A percentile compares a stretch with the other conserved stretches of the same genome.
Conservation (phyloP, 257 asterid species). For the Osmanthus fragrans region DNA sequence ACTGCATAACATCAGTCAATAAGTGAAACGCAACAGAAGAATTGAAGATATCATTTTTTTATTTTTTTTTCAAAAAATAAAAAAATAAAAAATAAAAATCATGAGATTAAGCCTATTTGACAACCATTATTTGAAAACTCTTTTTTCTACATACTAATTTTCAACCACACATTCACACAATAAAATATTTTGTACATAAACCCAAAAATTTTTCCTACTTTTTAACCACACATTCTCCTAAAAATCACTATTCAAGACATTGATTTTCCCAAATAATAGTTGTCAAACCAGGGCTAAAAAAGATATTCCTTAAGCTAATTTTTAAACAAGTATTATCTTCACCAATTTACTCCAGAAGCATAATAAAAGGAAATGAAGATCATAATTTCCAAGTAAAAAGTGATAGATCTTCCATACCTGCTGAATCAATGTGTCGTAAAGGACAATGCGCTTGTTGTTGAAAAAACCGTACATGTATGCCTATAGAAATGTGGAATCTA, state of each 20-base stretch:
- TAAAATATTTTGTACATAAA: no score
- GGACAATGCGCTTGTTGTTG: slow-evolving; percentile 93
- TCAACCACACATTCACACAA: no score
- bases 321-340: slow-evolving; percentile 8
- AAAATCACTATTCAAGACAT: no score
- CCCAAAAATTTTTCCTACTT: no score
- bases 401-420: slow-evolving; percentile 55
- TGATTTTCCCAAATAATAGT: no score
- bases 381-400: slow-evolving; percentile 1
- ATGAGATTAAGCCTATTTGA: neutral
- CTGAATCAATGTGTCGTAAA: slow-evolving; percentile 92
- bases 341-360: neutral
- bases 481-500: slow-evolving; percentile 39
- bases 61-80: neutral
- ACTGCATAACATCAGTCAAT: slow-evolving; percentile 45
- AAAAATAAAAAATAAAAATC: neutral
- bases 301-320: neutral
- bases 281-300: neutral
- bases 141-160: no score
- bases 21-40: neutral
- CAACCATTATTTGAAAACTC: no score
- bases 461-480: slow-evolving; percentile 99
- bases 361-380: slow-evolving; percentile 5
- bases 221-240: no score
- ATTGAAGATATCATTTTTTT: neutral